These are phyloP conservation scores for Carpinus fangiana DNA, from an alignment of 306 rosid genomes.

Conservation along the genomic window DNA sequence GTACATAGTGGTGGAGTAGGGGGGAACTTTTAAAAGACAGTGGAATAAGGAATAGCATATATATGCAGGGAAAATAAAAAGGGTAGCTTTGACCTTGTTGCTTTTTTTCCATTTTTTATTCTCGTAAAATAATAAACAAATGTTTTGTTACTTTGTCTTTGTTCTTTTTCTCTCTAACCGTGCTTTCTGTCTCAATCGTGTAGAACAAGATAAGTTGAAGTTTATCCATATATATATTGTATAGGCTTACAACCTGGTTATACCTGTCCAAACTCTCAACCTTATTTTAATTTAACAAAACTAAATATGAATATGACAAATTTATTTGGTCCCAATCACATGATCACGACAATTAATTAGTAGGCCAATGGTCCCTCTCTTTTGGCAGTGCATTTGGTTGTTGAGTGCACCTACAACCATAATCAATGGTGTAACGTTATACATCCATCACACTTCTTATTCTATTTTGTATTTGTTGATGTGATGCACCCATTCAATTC, in stretches of 20 bases:
- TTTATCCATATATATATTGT: too few relatives aligned
- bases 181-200: neutral
- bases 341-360: conserved; percentile 1
- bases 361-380: conserved; percentile 16
- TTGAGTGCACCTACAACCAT: neutral
- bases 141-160: neutral
- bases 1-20: neutral
- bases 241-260: neutral
- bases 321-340: too few relatives aligned
- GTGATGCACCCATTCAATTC: too few relatives aligned
- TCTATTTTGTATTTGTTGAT: too few relatives aligned
- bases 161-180: neutral
- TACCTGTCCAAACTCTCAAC: neutral
- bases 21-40: neutral
- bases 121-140: neutral
- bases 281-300: neutral
- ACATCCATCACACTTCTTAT: too few relatives aligned
- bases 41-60: too few relatives aligned
- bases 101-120: neutral
- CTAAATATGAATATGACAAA: neutral
- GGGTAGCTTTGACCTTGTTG: neutral
- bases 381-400: neutral
- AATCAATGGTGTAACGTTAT: too few relatives aligned
- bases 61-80: too few relatives aligned
- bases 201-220: neutral